Percentiles rank a stretch among this genome's conserved stretches.
Conservation (phyloP, 768 basidiomycete species). For the Trametes elegans region DNA sequence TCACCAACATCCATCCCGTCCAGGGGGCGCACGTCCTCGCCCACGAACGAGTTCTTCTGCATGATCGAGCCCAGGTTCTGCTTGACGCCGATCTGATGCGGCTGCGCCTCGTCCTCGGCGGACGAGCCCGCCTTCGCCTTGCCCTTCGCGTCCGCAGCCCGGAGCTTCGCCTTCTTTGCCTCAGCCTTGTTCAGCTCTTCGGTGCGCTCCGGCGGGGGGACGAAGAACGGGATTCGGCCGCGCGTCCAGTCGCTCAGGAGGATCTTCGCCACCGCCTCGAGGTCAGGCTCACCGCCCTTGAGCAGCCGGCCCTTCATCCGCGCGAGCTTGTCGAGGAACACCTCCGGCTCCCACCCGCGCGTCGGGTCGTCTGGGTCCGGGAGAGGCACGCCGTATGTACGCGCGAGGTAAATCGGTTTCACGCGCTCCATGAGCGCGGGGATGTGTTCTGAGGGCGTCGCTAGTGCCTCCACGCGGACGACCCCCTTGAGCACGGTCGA, state of each 20-base stretch:
- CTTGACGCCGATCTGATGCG: slow-evolving; percentile 61
- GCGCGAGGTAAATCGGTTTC: slow-evolving; percentile 89
- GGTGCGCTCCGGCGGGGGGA: slow-evolving; percentile 81
- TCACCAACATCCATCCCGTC: slow-evolving; percentile 40
- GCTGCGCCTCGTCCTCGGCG: slow-evolving; percentile 30
- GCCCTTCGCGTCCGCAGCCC: slow-evolving; percentile 43
- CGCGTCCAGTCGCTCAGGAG: slow-evolving; percentile 95
- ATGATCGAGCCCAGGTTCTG: slow-evolving; percentile 87
- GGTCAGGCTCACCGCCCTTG: slow-evolving; percentile 92
- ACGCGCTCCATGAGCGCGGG: slow-evolving; percentile 84
- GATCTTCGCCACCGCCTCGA: slow-evolving; percentile 92
- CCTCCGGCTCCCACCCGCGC: slow-evolving; percentile 67
- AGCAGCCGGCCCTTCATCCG: slow-evolving; percentile 88
- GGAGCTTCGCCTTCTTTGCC: slow-evolving; percentile 43
- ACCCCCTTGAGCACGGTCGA: slow-evolving; percentile 95
- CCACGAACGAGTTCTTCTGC: slow-evolving; percentile 84
- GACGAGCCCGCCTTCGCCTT: slow-evolving; percentile 50
- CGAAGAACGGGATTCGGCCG: slow-evolving; percentile 96
- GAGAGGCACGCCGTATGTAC: slow-evolving; percentile 73
- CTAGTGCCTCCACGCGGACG: slow-evolving; percentile 90
- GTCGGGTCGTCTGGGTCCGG: slow-evolving; percentile 54
- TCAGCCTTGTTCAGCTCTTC: slow-evolving; percentile 67
- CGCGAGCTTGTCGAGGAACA: slow-evolving; percentile 81
- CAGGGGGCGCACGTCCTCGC: slow-evolving; percentile 75
- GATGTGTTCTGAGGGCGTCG: slow-evolving; percentile 91